Evolutionary conservation across 371 early-diverging fungal species (phyloP).

Genomic region (Mortierella sp.): DNA sequence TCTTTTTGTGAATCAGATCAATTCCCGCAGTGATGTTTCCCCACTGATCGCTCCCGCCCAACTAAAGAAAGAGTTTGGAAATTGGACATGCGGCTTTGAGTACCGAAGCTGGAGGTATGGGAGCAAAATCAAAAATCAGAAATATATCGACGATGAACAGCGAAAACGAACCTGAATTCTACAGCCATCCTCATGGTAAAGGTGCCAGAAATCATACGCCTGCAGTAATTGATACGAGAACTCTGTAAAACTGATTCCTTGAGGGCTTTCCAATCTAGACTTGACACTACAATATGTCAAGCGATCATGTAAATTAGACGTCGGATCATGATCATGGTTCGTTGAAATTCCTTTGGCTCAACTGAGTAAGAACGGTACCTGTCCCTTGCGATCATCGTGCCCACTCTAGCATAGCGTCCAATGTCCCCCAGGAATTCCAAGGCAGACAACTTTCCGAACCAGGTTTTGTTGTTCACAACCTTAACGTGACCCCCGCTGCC

Average conservation of each 20-base stretch:
- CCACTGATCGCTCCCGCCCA: constrained; percentile 99
- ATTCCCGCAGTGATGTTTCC: constrained; percentile 97
- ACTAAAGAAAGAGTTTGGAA: constrained; percentile 50
- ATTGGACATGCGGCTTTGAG: neutral
- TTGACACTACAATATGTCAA: constrained; percentile 66
- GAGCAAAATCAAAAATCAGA: neutral
- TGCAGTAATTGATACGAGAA: constrained; percentile 96
- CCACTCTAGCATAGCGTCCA: constrained; percentile 86
- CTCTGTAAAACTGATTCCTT: constrained; percentile 95
- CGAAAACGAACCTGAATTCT: constrained; percentile 70
- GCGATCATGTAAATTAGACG: neutral
- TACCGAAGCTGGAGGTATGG: neutral
- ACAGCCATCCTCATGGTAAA: constrained; percentile 77
- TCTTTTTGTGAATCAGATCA: constrained; percentile 84
- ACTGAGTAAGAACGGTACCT: constrained; percentile 61
- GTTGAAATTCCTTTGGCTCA: neutral
- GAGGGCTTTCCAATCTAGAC: constrained; percentile 80
- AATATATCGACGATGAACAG: neutral
- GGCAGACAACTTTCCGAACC: constrained; percentile 85
- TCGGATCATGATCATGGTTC: neutral
- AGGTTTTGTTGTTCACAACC: constrained; percentile 86
- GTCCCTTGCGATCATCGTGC: constrained; percentile 90
- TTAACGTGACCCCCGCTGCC: constrained; percentile 53
- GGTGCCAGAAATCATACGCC: constrained; percentile 93
- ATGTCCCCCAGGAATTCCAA: constrained; percentile 84